These are phyloP conservation scores for Kandelia obovata DNA, from an alignment of 345 rosid genomes.

Conservation along the genomic window DNA sequence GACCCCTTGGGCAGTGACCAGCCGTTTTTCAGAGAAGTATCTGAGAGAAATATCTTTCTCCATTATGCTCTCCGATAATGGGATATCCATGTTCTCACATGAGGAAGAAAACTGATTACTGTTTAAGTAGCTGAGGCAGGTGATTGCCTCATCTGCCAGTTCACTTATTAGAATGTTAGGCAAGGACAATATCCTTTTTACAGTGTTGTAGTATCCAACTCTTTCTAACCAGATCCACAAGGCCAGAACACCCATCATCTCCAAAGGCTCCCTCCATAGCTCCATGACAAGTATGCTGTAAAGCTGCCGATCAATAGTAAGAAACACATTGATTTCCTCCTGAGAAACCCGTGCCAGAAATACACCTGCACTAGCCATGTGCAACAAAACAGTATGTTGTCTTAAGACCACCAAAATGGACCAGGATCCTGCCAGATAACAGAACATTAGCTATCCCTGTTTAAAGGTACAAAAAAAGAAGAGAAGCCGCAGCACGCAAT, in stretches of 20 bases:
- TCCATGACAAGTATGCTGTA: constrained; percentile 35
- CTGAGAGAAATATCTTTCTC: constrained; percentile 30
- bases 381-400: too few species aligned
- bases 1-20: constrained; percentile 26
- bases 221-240: constrained; percentile 55
- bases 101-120: background rate
- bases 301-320: constrained; percentile 41
- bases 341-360: constrained; percentile 6
- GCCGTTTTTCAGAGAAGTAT: constrained; percentile 23
- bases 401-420: background rate
- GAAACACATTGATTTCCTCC: constrained; percentile 39
- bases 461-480: background rate
- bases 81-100: constrained; percentile 20
- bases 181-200: constrained; percentile 32
- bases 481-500: background rate
- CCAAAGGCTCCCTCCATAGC: constrained; percentile 41
- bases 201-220: constrained; percentile 20
- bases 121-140: constrained; percentile 31
- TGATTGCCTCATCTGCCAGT: constrained; percentile 44
- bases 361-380: constrained; percentile 6
- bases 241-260: constrained; percentile 42
- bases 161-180: constrained; percentile 34
- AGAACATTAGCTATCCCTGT: background rate
- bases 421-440: constrained; percentile 6
- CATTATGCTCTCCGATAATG: constrained; percentile 26